Base-by-base conservation (phyloP, 306 rosid species). In the Sphenostylis stenocarpa region DNA sequence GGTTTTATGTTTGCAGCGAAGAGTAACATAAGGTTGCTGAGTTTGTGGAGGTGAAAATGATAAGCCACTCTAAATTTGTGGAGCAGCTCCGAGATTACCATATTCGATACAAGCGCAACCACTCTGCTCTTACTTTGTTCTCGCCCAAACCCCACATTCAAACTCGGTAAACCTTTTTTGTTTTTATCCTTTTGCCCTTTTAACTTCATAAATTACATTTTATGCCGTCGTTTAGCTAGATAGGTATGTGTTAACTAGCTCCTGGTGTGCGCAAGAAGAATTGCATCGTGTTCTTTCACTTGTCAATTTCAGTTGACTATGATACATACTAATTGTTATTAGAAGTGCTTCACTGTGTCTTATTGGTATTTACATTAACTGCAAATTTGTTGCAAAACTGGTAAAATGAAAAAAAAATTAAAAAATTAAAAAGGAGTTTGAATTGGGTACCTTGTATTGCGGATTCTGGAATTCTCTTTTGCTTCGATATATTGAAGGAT, bases 1-100 rank as follows among this genome's bases (percentile, higher is more conserved):
- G 36, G 17, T 15, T 26, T 26, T 57, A 57, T 11, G 4, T 29
- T 29, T 60, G 19, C 38, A 14, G 6, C 10, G 12, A 58, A 38
- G 38, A 33, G 34, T 31, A n/a, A 56, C 65, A 57, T 56, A 56
- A 56, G 63, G 34, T 56, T 23, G 17, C 63, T 56, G 8, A 14
- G 43, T 31, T 61, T 1, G 14, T 52, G 62, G 60, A 52, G 66
- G 39, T 65, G 67, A 85, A 82, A 73, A 84, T 87, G 91, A 83
- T 85, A 83, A 85, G 87, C 9, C 84, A 85, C 26, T 88, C 96
- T 36, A 80, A 87, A 83, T 87, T 89, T 55, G 91, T 71, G 17
- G 90, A 91, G 79, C 93, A 91, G 86, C 90, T 91, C 84, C 79
- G 88, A 81, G 94, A 86, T 43, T 83, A 86, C 73, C 96, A 87